Percentiles rank a stretch among this genome's conserved stretches.
phyloP scores from a whole-genome alignment of 768 basidiomycete genomes.

The Podaxis sp. region DNA sequence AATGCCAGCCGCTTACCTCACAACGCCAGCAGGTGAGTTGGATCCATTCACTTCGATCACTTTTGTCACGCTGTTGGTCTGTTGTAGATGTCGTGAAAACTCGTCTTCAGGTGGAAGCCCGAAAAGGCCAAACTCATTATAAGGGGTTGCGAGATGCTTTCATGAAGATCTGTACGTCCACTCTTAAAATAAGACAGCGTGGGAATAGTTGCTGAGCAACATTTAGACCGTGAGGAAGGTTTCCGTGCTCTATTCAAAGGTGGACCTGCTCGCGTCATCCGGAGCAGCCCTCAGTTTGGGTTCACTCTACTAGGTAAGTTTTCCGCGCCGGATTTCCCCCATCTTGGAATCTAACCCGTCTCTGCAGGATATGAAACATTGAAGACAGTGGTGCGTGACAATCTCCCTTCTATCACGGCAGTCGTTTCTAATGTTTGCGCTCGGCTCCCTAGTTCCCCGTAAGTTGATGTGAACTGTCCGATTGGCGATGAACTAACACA shows the following conservation, averaged over 20 bases:
- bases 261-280: constrained; percentile 80
- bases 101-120: constrained; percentile 87
- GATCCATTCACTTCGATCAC: constrained; percentile 9
- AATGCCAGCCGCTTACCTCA: constrained; percentile 95
- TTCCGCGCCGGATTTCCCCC: constrained; percentile 11
- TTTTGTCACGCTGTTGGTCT: neutral
- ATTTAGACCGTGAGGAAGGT: constrained; percentile 80
- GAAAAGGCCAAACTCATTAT: constrained; percentile 88
- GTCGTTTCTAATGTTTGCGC: neutral
- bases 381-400: constrained; percentile 37
- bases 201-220: constrained; percentile 14
- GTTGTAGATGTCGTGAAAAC: constrained; percentile 94
- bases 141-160: constrained; percentile 89
- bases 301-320: constrained; percentile 72
- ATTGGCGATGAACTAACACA: constrained; percentile 20
- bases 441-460: constrained; percentile 39
- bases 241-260: constrained; percentile 90
- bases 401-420: constrained; percentile 16
- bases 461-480: constrained; percentile 25
- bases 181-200: constrained; percentile 1
- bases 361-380: constrained; percentile 39
- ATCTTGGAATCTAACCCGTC: constrained; percentile 10
- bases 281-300: constrained; percentile 92
- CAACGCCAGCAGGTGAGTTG: constrained; percentile 77
- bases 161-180: constrained; percentile 74